Base-by-base conservation (phyloP, 257 asterid species). In the Marsdenia floribunda region DNA sequence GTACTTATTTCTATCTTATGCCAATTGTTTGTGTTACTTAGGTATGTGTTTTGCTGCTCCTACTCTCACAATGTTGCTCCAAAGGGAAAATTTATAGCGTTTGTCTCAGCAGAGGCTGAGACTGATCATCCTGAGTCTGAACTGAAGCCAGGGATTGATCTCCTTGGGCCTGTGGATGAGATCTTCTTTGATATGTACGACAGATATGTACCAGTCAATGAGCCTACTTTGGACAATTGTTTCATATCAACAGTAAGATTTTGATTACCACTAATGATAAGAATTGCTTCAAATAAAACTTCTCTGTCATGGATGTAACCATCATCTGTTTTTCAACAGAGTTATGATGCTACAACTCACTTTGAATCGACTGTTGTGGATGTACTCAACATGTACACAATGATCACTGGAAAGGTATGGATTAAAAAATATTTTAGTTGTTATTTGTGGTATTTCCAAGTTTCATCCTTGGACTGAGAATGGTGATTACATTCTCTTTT, bases 51-150 rank as follows among this genome's bases (percentile, higher is more conserved):
- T 72, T 94, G 98, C 77, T 94, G 97, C 85, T 94, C 98, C 70
- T 94, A 91, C 78, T 85, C 98, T 68, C 98, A 94, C 88, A 94
- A 92, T 83, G 97, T 94, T 82, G 98, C 98, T 57, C 98, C 98
- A 3, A 89, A 91, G 86, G 97, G 97, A 70, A 94, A 94, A 78
- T 94, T 77, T 82, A 94, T 94, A 70, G 98, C 97, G 49, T 91
- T 94, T 79, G 97, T 94, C 80, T 91, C 98, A 4, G 86, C 98
- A 3, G 98, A 91, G 75, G 97, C 98, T 12, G 98, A 94, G 80
- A 89, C 97, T 15, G 95, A 94, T 80, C 75, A 94, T 74, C 97
- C 97, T 13, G 89, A 94, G 93, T 81, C 76, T 24, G 98, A 94
- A 87, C 80, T 94, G 75, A 90, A 91, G 86, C 90, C 93, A 3